Base-by-base conservation (phyloP, 225 moss, liverwort and hornwort species). In the Lunularia cruciata region DNA sequence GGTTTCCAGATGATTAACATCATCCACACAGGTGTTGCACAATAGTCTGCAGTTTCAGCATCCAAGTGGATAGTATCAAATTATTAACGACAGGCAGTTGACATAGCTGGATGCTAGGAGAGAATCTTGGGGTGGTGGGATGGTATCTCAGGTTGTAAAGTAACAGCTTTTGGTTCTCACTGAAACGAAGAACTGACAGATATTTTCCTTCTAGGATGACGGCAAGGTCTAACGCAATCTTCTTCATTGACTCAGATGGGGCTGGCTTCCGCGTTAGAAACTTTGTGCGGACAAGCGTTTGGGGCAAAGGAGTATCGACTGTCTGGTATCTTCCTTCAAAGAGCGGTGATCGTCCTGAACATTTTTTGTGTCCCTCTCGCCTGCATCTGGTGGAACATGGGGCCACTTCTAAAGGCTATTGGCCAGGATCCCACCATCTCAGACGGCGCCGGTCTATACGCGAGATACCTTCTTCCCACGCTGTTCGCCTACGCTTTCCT, bases 201-300 rank as follows among this genome's bases (percentile, higher is more conserved):
- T n/a, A n/a, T n/a, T n/a, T n/a, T n/a, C n/a, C n/a, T n/a, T n/a
- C n/a, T n/a, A n/a, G n/a, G n/a, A n/a, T n/a, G n/a, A n/a, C n/a
- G n/a, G n/a, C n/a, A n/a, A n/a, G n/a, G n/a, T n/a, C n/a, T n/a
- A n/a, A n/a, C n/a, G n/a, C n/a, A n/a, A n/a, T n/a, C n/a, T n/a
- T n/a, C n/a, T n/a, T n/a, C n/a, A n/a, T n/a, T 59, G 51, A 10
- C 45, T 45, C 79, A 89, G 67, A 46, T 86, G 11, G 94, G 94
- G 23, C 51, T 91, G 73, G 79, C 75, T 12, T 57, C 90, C 1
- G 84, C 83, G 8, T 73, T 94, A 33, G 90, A 94, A 37, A 94
- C 89, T 6, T 79, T 94, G 0, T 94, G 94, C 37, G 91, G 89
- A 22, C 90, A 94, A 81, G 94, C 90, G 0, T 85, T 77, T 15